A percentile compares a stretch with the other conserved stretches of the same genome.
phyloP scores from a whole-genome alignment of 2,329 filamentous ascomycete species.

The Cordyceps farinosa region DNA sequence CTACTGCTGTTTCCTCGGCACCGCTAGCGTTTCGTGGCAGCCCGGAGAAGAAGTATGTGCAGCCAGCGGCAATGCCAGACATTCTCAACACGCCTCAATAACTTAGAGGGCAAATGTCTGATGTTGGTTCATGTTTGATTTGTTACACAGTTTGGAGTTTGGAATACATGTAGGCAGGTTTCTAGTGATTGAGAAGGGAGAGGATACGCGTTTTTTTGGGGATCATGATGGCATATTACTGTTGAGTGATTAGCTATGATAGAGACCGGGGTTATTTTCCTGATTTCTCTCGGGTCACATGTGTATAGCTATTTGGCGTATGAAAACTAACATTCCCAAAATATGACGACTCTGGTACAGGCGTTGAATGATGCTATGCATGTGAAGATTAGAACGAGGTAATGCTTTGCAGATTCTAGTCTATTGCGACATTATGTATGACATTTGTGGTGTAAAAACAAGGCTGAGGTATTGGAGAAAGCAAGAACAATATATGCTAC shows the following conservation, averaged over 20 bases:
- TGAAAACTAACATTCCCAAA: not conserved
- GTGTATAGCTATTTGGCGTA: not conserved
- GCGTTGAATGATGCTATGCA: not conserved
- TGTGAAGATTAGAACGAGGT: not conserved
- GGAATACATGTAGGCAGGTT: slow-evolving; percentile 10
- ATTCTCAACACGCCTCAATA: slow-evolving; percentile 15
- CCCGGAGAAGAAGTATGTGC: slow-evolving; percentile 51
- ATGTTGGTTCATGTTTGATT: slow-evolving; percentile 22
- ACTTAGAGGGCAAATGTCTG: not conserved
- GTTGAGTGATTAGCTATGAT: slow-evolving; percentile 4
- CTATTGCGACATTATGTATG: not conserved
- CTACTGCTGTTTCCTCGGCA: slow-evolving; percentile 36
- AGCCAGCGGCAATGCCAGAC: slow-evolving; percentile 29
- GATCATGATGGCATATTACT: not conserved
- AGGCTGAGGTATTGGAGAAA: not conserved
- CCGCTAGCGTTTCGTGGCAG: slow-evolving; percentile 58
- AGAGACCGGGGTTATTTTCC: not conserved
- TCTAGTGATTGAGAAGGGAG: not conserved
- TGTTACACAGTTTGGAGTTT: slow-evolving; percentile 19
- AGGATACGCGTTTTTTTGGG: not conserved
- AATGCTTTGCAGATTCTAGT: not conserved
- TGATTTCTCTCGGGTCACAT: not conserved
- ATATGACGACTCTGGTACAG: not conserved
- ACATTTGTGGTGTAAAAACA: not conserved
- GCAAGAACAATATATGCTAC: not conserved